Evolutionary conservation across 1,284 basidiomycete genomes (phyloP), one percentile per base, ranked within the genome.

Genomic region (Sphaerobolus stellatus): DNA sequence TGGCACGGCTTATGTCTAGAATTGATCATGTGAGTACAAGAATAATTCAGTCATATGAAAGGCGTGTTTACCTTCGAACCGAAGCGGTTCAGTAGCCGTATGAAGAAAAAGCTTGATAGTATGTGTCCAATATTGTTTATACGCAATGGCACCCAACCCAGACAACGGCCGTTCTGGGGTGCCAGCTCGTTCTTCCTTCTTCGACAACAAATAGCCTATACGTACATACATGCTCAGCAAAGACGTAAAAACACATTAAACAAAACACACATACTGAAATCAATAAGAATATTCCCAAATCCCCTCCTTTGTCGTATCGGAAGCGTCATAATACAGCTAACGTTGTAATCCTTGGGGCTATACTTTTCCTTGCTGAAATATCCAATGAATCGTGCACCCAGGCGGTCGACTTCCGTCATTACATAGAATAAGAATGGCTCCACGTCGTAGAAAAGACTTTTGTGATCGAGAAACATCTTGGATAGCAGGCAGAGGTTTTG

Each of bases 341-440:
- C 86, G 72, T 99, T 99, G 71, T 92, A 94, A 67, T 96, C 91
- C 71, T 94, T 93, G 50, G 91, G 88, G 68, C 92, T 96, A 47
- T 92, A 81, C 75, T 99, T 99, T 80, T 99, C 97, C 72, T 99
- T 99, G 71, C 91, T 94, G 69, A 98, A 99, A 72, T 99, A 99
- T 11, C 97, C 97, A 46, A 99, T 91, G 67, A 99, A 99, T 47
- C 92, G 89, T 25, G 93, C 90, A 5, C 96, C 97, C 40, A 81
- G 73, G 47, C 94, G 91, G 73, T 98, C 92, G 55, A 84, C 80
- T 70, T 98, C 92, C 2, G 95, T 92, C 76, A 98, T 94, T 64
- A 99, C 92, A 72, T 99, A 99, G 75, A 99, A 99, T 29, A 99
- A 75, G 74, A 99, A 99, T 0, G 97, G 97, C 71, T 99, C 97